phyloP scores from a whole-genome alignment of 805 yeast genomes.

The Candida ortonii region DNA sequence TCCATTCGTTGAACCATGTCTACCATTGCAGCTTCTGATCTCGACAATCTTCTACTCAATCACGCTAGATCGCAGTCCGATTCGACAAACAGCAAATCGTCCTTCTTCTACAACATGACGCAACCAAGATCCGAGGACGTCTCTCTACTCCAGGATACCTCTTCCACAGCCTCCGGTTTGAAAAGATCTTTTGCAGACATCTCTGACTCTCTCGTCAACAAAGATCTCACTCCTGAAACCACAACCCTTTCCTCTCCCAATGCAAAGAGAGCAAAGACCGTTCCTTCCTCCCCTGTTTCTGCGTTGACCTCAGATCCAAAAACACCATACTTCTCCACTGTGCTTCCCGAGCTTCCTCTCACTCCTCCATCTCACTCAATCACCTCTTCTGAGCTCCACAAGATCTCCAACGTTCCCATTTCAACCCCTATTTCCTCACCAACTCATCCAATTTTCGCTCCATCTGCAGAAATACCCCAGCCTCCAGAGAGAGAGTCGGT shows the following conservation, averaged over 20 bases:
- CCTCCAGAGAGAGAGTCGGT: slow-evolving; percentile 2
- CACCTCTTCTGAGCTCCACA: slow-evolving; percentile 17
- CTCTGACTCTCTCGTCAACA: slow-evolving; percentile 8
- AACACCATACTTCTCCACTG: slow-evolving; percentile 21
- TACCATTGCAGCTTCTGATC: slow-evolving; percentile 17
- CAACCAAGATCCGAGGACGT: slow-evolving; percentile 25
- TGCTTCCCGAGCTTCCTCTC: slow-evolving; percentile 22
- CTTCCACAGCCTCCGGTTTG: slow-evolving; percentile 6
- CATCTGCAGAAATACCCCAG: slow-evolving; percentile 2
- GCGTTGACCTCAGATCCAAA: slow-evolving; percentile 16
- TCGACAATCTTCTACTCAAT: slow-evolving; percentile 12
- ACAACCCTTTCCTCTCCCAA: slow-evolving; percentile 11
- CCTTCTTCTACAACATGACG: slow-evolving; percentile 23
- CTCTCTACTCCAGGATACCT: slow-evolving; percentile 11
- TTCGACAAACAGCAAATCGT: slow-evolving; percentile 28
- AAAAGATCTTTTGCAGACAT: slow-evolving; percentile 20
- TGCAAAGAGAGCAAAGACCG: slow-evolving; percentile 28
- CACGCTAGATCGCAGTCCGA: slow-evolving; percentile 34
- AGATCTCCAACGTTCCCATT: slow-evolving; percentile 8
- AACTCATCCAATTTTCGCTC: no score
- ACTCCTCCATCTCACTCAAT: slow-evolving; percentile 25
- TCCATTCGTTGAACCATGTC: slow-evolving; percentile 15
- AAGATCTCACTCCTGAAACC: slow-evolving; percentile 11
- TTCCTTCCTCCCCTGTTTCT: slow-evolving; percentile 30
- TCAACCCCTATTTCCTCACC: slow-evolving; percentile 21